Conservation (phyloP, 345 rosid species). For the Hibiscus tridactylites region DNA sequence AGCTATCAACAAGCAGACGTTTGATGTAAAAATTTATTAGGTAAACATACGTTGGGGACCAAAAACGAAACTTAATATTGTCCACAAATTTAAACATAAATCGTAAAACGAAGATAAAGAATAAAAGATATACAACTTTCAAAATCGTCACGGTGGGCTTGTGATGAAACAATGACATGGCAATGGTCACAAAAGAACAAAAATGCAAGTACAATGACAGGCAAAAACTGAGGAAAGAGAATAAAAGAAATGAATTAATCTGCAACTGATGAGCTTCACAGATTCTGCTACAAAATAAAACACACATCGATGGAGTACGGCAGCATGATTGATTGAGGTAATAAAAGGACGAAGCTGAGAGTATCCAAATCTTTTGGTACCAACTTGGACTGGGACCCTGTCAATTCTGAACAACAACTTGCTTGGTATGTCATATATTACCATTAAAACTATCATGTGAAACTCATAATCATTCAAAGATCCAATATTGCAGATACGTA, state of each 20-base stretch:
- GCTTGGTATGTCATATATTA: no score
- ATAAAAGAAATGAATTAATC: not conserved
- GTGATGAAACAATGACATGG: not conserved
- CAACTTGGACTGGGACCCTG: not conserved
- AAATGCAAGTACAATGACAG: not conserved
- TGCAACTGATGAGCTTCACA: not conserved
- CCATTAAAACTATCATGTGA: not conserved
- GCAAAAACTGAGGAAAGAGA: not conserved
- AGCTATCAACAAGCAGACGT: no score
- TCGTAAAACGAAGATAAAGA: no score
- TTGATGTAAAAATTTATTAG: no score
- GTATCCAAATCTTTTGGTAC: not conserved
- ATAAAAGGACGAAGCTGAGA: not conserved
- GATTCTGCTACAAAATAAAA: not conserved
- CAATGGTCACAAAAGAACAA: not conserved
- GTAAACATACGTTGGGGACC: no score
- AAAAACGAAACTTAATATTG: no score
- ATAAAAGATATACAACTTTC: no score
- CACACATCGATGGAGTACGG: not conserved
- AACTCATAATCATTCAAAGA: not conserved
- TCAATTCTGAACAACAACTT: not conserved
- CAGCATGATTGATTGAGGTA: not conserved
- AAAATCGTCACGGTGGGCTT: no score
- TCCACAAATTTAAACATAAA: no score
- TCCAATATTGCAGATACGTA: not conserved